Conservation (phyloP, 2,329 filamentous ascomycete species). For the Daldinia eschscholtzii region DNA sequence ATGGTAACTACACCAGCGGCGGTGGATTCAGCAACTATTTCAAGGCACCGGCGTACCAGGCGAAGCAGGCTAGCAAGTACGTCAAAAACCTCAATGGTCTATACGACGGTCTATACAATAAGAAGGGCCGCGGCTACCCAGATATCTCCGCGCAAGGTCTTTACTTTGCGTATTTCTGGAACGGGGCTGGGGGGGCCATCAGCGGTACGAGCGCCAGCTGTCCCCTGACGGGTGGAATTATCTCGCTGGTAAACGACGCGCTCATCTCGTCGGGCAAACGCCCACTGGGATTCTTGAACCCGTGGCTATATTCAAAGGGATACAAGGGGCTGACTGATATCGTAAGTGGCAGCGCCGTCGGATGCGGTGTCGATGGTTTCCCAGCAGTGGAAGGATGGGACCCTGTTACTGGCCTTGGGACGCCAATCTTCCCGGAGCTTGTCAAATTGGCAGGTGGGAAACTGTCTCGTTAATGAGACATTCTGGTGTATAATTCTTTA, state of each 20-base stretch:
- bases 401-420: conserved; percentile 55
- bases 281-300: conserved; percentile 59
- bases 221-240: conserved; percentile 67
- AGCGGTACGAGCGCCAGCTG: conserved; percentile 67
- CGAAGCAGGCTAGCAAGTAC: conserved; percentile 54
- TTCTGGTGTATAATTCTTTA: background rate
- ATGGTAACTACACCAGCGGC: conserved; percentile 46
- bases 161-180: conserved; percentile 53
- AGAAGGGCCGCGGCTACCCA: conserved; percentile 59
- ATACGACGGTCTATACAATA: conserved; percentile 61
- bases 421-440: conserved; percentile 50
- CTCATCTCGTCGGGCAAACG: conserved; percentile 63
- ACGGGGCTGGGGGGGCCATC: conserved; percentile 54
- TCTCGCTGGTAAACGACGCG: conserved; percentile 73
- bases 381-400: conserved; percentile 53
- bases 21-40: conserved; percentile 65
- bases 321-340: conserved; percentile 57
- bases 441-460: conserved; percentile 46
- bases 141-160: conserved; percentile 56
- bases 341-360: conserved; percentile 54
- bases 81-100: conserved; percentile 57
- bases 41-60: conserved; percentile 58
- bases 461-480: conserved; percentile 29
- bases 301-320: conserved; percentile 56
- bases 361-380: conserved; percentile 53